Evolutionary conservation across 306 rosid species (phyloP).

Genomic region (Gleditsia sinensis): DNA sequence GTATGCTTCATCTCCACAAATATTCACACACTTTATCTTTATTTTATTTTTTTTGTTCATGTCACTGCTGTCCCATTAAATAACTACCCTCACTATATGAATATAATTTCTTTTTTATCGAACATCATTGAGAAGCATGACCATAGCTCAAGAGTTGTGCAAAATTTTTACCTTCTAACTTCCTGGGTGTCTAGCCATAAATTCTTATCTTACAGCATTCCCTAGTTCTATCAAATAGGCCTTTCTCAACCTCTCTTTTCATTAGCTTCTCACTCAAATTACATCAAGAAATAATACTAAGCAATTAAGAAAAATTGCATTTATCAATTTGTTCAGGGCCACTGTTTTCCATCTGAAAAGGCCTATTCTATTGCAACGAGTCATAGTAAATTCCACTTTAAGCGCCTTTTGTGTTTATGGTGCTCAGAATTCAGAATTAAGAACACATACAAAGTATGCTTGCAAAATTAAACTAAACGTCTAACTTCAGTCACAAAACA

Average conservation of each 20-base stretch:
- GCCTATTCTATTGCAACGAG: background rate
- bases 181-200: background rate
- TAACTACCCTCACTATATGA: background rate
- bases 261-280: background rate
- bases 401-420: background rate
- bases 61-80: background rate
- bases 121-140: too few relatives aligned
- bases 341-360: background rate
- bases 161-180: too few relatives aligned
- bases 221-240: background rate
- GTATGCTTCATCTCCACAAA: too few relatives aligned
- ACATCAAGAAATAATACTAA: background rate
- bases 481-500: background rate
- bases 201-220: background rate
- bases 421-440: background rate
- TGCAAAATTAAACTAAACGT: background rate
- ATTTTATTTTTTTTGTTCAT: background rate
- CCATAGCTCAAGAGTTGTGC: background rate
- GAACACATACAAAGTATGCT: background rate
- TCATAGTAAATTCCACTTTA: background rate
- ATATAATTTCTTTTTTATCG: too few relatives aligned
- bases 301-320: background rate
- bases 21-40: too few relatives aligned
- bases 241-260: background rate
- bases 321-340: background rate